A percentile compares a stretch with the other conserved stretches of the same genome.
These are phyloP conservation scores for Mortierella sp. DNA, from an alignment of 371 early-diverging fungal genomes.

Conservation along the genomic window DNA sequence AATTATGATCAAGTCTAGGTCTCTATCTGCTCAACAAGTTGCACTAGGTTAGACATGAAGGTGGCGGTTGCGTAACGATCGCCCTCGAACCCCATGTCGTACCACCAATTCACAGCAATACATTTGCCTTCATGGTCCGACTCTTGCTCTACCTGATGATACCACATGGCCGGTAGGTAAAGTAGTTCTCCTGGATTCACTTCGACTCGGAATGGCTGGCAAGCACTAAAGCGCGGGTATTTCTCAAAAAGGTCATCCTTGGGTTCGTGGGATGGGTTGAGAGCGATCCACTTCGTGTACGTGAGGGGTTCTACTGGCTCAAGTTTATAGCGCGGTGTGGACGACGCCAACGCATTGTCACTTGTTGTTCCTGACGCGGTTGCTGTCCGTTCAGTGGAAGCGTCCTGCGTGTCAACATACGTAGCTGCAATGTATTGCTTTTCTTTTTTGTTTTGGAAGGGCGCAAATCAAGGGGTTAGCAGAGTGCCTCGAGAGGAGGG, in stretches of 20 bases:
- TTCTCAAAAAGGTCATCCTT: slow-evolving; percentile 53
- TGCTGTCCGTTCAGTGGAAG: background rate
- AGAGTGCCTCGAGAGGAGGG: background rate
- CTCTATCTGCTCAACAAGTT: slow-evolving; percentile 44
- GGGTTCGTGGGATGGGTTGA: slow-evolving; percentile 65
- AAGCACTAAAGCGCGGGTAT: slow-evolving; percentile 65
- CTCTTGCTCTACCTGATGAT: slow-evolving; percentile 78
- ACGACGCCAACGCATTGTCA: background rate
- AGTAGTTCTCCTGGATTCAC: slow-evolving; percentile 77
- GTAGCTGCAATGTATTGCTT: slow-evolving; percentile 65
- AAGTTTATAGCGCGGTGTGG: slow-evolving; percentile 37
- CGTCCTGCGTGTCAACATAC: slow-evolving; percentile 55
- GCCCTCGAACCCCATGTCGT: slow-evolving; percentile 74
- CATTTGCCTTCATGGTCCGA: slow-evolving; percentile 64
- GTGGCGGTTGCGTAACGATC: slow-evolving; percentile 40
- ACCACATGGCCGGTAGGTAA: slow-evolving; percentile 85
- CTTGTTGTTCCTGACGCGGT: slow-evolving; percentile 24
- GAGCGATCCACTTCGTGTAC: slow-evolving; percentile 71
- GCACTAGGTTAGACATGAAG: slow-evolving; percentile 38
- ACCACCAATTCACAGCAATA: slow-evolving; percentile 88
- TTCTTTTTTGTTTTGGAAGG: slow-evolving; percentile 61
- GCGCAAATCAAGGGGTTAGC: background rate
- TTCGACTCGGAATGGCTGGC: slow-evolving; percentile 65
- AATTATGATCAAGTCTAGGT: too few species aligned
- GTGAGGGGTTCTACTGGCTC: slow-evolving; percentile 55